phyloP scores from a whole-genome alignment of 2,329 filamentous ascomycete species.

The Exophiala xenobiotica region DNA sequence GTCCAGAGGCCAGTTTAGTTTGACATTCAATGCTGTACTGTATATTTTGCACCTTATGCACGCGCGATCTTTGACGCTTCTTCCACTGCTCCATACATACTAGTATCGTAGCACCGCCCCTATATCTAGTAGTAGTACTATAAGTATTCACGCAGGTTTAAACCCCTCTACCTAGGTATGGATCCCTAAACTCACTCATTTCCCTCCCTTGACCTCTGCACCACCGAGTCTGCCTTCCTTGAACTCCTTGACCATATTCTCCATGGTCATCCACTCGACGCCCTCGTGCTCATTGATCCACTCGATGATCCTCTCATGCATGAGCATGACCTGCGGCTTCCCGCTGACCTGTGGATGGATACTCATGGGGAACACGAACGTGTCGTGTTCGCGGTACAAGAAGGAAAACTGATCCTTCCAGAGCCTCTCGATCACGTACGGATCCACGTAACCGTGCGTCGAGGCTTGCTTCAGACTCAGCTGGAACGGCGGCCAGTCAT shows the following conservation, averaged over 20 bases:
- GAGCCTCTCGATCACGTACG: constrained; percentile 42
- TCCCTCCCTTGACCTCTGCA: constrained; percentile 35
- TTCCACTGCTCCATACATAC: no score
- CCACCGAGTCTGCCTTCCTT: constrained; percentile 49
- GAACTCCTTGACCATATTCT: constrained; percentile 68
- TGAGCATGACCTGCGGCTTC: constrained; percentile 47
- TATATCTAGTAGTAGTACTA: no score
- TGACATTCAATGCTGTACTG: no score
- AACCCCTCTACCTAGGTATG: no score
- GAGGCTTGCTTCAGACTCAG: constrained; percentile 32
- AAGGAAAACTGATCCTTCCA: constrained; percentile 51
- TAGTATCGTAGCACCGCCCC: no score
- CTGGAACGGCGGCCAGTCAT: constrained; percentile 49
- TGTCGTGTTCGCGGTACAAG: constrained; percentile 46
- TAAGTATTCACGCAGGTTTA: no score
- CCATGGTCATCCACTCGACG: constrained; percentile 54
- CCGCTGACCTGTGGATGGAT: constrained; percentile 51
- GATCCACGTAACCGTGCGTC: constrained; percentile 31
- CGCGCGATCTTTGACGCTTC: no score
- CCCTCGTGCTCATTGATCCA: constrained; percentile 47
- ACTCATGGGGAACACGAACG: constrained; percentile 48
- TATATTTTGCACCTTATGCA: no score
- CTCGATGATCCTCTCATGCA: constrained; percentile 50
- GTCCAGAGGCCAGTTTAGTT: no score
- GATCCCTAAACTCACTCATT: neutral